Conservation (phyloP, 116 monocot genomes). For the Posidonia oceanica region DNA sequence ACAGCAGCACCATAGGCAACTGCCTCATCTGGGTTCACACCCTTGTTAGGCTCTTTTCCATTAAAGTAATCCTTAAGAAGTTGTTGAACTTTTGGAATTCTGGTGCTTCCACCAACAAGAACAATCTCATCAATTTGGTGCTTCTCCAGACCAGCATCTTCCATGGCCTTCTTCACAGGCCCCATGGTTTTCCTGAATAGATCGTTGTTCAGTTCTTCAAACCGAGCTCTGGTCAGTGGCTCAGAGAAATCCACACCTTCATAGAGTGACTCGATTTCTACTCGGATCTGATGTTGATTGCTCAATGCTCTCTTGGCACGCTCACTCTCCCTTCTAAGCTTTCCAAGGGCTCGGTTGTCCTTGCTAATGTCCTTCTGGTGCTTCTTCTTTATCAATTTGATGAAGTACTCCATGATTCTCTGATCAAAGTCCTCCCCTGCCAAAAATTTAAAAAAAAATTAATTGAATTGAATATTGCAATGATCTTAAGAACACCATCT, state of each 20-base stretch:
- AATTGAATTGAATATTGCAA: neutral
- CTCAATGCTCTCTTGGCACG: slow-evolving; percentile 65
- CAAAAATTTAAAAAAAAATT: neutral
- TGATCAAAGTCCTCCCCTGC: slow-evolving; percentile 74
- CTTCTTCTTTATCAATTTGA: slow-evolving; percentile 57
- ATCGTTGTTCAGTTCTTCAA: slow-evolving; percentile 48
- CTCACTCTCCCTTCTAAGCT: slow-evolving; percentile 48
- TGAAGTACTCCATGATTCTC: slow-evolving; percentile 60
- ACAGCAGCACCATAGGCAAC: slow-evolving; percentile 66
- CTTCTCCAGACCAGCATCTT: slow-evolving; percentile 48
- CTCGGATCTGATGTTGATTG: slow-evolving; percentile 54
- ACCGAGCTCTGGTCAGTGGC: slow-evolving; percentile 40
- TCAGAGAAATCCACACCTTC: slow-evolving; percentile 53
- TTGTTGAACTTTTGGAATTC: slow-evolving; percentile 55
- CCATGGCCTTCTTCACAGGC: slow-evolving; percentile 52
- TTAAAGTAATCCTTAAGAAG: slow-evolving; percentile 50
- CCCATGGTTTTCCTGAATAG: slow-evolving; percentile 51
- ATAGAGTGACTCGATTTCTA: slow-evolving; percentile 43
- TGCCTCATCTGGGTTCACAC: slow-evolving; percentile 55
- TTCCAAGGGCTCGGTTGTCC: slow-evolving; percentile 50
- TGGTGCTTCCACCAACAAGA: slow-evolving; percentile 51
- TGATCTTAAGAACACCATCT: neutral
- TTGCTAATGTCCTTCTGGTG: slow-evolving; percentile 54
- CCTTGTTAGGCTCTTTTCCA: slow-evolving; percentile 60
- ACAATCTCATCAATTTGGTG: slow-evolving; percentile 44